A percentile compares a stretch with the other conserved stretches of the same genome.
Evolutionary conservation across 768 basidiomycete genomes (phyloP).

Genomic region (Tulasnella sp.): DNA sequence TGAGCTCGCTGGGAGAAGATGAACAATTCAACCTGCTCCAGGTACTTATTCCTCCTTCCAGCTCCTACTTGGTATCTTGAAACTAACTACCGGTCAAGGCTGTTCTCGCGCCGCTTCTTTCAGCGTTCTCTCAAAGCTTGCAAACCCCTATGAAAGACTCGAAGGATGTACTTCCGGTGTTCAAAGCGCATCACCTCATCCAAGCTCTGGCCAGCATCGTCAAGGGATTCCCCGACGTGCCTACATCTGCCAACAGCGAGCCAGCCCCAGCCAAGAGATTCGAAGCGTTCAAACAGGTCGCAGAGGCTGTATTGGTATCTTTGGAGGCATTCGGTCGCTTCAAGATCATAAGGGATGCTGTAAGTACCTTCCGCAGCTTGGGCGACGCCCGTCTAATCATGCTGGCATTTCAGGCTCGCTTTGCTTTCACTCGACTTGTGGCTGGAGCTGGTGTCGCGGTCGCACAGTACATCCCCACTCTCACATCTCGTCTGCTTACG

Average conservation of each 20-base stretch:
- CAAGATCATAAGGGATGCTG: conserved; percentile 87
- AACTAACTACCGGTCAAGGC: conserved; percentile 50
- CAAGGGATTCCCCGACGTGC: conserved; percentile 91
- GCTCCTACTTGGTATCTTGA: background rate
- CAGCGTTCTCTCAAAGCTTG: conserved; percentile 59
- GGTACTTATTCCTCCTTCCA: conserved; percentile 27
- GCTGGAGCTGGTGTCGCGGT: conserved; percentile 83
- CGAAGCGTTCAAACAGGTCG: conserved; percentile 77
- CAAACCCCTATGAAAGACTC: conserved; percentile 53
- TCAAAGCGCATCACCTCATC: conserved; percentile 87
- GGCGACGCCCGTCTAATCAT: background rate
- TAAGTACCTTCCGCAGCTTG: conserved; percentile 43
- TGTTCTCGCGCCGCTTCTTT: conserved; percentile 76
- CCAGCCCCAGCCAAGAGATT: conserved; percentile 58
- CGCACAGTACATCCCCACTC: conserved; percentile 78
- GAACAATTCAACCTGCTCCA: conserved; percentile 55
- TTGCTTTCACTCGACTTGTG: conserved; percentile 89
- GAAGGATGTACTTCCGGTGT: conserved; percentile 69
- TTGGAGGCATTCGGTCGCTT: conserved; percentile 84
- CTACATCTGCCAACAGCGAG: conserved; percentile 46
- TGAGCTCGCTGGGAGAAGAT: conserved; percentile 54
- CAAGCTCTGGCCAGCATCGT: conserved; percentile 93
- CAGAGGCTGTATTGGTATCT: conserved; percentile 81
- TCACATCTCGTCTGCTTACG: conserved; percentile 86
- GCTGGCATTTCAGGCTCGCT: conserved; percentile 61